Evolutionary conservation across 2,329 filamentous ascomycete species (phyloP), one percentile per base, ranked within the genome.

Genomic region (Hymenoscyphus occultus): DNA sequence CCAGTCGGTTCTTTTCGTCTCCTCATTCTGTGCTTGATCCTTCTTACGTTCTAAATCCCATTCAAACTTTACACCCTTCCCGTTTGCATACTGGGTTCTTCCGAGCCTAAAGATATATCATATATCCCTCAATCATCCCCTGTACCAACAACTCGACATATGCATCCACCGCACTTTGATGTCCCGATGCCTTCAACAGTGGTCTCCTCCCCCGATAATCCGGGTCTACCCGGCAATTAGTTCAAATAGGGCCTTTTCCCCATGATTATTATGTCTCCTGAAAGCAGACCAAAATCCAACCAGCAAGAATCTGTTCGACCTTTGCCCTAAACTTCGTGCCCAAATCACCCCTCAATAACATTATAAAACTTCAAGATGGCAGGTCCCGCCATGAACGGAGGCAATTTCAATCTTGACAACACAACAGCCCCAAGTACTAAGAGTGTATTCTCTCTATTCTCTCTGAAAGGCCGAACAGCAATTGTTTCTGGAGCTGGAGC

Each of bases 361-460:
- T 12, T 32, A 6, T 35, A 32, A 16, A 7, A 35, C 51, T 10
- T 56, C 63, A 68, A 60, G 1, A 71, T 71, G 70, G 68, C 56
- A 12, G 39, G 68, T 62, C 62, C 61, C 19, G 59, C 67, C 14
- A 70, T 73, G 42, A 68, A 61, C 32, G 67, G 59, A 65, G 82
- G 85, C 64, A 76, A 76, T 69, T 90, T 90, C 73, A 77, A 78
- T 68, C 86, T 87, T 73, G 77, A 86, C 72, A 86, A 83, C 74
- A 87, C 83, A 70, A 75, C 74, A 39, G 70, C 79, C 2, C 80
- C 82, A 56, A 58, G 58, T 13, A 64, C 65, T 35, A 81, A 82
- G 63, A 79, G 83, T 56, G 82, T 91, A 65, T 75, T 91, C 74
- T 82, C 85, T 40, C 82, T 90, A 65, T 91, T 90, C 74, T 73